phyloP scores from a whole-genome alignment of 2,329 filamentous ascomycete genomes.

The Ascochyta rabiei region DNA sequence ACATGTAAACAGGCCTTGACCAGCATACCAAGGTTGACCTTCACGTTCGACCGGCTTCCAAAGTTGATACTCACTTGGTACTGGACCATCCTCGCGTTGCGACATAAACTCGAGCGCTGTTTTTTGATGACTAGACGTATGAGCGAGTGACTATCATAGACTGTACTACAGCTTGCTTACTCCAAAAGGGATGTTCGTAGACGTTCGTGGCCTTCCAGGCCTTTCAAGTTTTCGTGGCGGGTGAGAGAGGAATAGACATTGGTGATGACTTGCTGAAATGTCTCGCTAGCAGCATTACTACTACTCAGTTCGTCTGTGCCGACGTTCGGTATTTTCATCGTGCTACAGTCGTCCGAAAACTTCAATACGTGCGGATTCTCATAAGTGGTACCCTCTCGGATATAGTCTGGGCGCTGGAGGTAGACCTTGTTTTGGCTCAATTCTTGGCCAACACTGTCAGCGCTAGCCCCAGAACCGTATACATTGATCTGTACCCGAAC shows the following conservation, averaged over 20 bases:
- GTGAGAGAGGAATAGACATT: conserved; percentile 32
- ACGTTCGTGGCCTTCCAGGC: conserved; percentile 30
- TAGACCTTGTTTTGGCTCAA: conserved; percentile 32
- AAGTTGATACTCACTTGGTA: conserved; percentile 34
- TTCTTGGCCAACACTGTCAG: conserved; percentile 22
- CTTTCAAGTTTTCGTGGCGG: conserved; percentile 20
- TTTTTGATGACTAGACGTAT: conserved; percentile 28
- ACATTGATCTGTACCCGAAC: conserved; percentile 35
- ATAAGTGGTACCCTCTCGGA: conserved; percentile 21
- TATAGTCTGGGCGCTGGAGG: conserved; percentile 31
- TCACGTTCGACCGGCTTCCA: conserved; percentile 33
- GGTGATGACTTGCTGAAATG: conserved; percentile 22
- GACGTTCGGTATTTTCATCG: not conserved
- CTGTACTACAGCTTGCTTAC: not conserved
- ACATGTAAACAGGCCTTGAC: not conserved
- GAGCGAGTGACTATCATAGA: not conserved
- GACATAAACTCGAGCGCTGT: conserved; percentile 38
- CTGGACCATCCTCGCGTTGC: conserved; percentile 39
- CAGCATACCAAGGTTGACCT: conserved; percentile 26
- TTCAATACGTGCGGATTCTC: conserved; percentile 38
- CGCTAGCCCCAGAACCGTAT: conserved; percentile 21
- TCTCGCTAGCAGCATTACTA: conserved; percentile 9
- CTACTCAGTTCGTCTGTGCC: not conserved
- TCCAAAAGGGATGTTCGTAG: conserved; percentile 26
- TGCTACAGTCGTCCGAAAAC: conserved; percentile 14